Percentiles rank a stretch among this genome's conserved stretches.
phyloP scores from a whole-genome alignment of 441 rosid genomes.

The Pelargonium citronellum region DNA sequence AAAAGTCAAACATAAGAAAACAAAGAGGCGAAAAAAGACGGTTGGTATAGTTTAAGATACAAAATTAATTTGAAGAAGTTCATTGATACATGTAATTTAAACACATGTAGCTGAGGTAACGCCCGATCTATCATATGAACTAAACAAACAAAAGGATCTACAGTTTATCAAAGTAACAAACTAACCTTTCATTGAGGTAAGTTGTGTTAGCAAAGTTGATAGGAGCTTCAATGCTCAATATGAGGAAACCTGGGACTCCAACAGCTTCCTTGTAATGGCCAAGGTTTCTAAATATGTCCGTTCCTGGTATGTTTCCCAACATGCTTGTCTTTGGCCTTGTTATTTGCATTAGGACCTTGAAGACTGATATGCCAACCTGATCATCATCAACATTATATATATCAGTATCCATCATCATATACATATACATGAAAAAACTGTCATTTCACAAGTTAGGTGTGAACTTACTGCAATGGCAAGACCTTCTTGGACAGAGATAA shows the following conservation, averaged over 20 bases:
- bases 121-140: no score
- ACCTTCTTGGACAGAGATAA: constrained; percentile 84
- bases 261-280: constrained; percentile 74
- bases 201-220: constrained; percentile 80
- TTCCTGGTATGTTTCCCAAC: constrained; percentile 73
- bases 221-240: constrained; percentile 75
- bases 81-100: no score
- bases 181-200: constrained; percentile 80
- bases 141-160: not conserved
- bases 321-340: constrained; percentile 72
- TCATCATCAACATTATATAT: not conserved
- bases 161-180: no score
- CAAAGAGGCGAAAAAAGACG: no score
- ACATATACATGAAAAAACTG: no score
- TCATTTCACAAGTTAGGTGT: not conserved
- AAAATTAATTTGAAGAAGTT: no score
- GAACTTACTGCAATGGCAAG: constrained; percentile 66
- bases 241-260: constrained; percentile 64
- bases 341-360: constrained; percentile 73
- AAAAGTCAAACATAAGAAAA: not conserved
- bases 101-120: no score
- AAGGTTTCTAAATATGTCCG: constrained; percentile 58
- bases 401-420: no score
- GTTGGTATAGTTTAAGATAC: no score
- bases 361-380: constrained; percentile 70